A percentile compares a stretch with the other conserved stretches of the same genome.
Conservation (phyloP, 2,329 filamentous ascomycete species). For the Colletotrichum sp. region DNA sequence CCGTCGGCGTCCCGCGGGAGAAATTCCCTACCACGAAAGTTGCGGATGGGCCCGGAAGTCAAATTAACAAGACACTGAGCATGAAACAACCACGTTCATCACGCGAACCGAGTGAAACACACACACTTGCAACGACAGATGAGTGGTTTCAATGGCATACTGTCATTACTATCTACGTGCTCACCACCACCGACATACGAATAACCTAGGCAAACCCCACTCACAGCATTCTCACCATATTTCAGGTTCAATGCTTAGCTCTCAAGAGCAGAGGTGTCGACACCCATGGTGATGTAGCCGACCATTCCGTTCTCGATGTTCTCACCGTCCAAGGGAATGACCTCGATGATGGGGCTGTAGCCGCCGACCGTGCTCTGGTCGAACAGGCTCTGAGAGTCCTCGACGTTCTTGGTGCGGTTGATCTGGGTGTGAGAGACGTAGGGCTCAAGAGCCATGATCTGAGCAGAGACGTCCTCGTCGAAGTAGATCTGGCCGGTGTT, state of each 20-base stretch:
- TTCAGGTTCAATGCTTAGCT: background rate
- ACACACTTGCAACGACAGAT: background rate
- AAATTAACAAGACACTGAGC: background rate
- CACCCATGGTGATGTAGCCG: constrained; percentile 1
- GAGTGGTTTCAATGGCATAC: background rate
- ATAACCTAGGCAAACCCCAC: too few relatives aligned
- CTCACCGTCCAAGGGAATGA: background rate
- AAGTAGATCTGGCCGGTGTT: constrained; percentile 27
- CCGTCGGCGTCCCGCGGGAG: background rate
- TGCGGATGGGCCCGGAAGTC: background rate
- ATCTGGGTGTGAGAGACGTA: constrained; percentile 46
- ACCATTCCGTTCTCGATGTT: background rate
- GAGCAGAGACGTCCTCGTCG: background rate
- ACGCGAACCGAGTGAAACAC: background rate
- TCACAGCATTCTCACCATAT: background rate
- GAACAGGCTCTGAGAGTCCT: background rate
- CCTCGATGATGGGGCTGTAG: background rate
- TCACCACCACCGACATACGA: background rate
- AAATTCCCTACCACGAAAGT: background rate
- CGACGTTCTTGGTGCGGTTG: constrained; percentile 2
- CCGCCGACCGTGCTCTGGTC: background rate
- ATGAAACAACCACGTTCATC: background rate
- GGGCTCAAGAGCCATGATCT: constrained; percentile 52
- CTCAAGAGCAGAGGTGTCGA: background rate
- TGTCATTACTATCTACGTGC: background rate